Base-by-base conservation (phyloP, 345 rosid species). In the Hibiscus syriacus region DNA sequence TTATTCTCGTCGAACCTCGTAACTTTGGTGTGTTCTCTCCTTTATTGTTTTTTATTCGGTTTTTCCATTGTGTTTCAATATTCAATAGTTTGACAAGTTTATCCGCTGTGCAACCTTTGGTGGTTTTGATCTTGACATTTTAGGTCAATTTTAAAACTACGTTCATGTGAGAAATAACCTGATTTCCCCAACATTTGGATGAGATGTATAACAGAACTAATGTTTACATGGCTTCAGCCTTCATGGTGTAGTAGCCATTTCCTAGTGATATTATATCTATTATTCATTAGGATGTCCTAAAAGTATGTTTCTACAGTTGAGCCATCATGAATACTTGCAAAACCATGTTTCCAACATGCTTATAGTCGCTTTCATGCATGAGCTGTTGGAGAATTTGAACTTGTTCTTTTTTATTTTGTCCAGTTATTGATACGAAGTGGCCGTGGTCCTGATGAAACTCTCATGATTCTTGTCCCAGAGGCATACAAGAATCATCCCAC, bases 401-500 rank as follows among this genome's bases (percentile, higher is more conserved):
- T n/a, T n/a, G n/a, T n/a, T n/a, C n/a, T 39, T 55, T 58, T 14
- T 69, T 6, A 49, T 71, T n/a, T 53, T 49, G 38, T 76, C 43
- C 78, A 94, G 99, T 79, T 94, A 78, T 64, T 94, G 39, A 87
- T 94, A 67, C 88, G 99, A 84, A 87, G 99, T 73, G 99, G 99
- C 12, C 85, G 92, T 55, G 55, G 80, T 71, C 85, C 99, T 61
- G 96, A 94, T 81, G 97, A 94, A 80, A 84, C 96, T 78, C 73
- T 94, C 43, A 94, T 94, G 99, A 89, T 89, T 80, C 97, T 94
- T 68, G 99, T 94, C 71, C 99, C 99, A 69, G 99, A 94, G 80
- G 99, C 99, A 60, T 94, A 94, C 83, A 94, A 86, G 77, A 87
- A 91, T 46, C 99, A 94, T 77, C 99, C 99, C 64, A 94, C 99